Base-by-base conservation (phyloP, 192 early-diverging fungal genomes). In the Mortierella alpina region DNA sequence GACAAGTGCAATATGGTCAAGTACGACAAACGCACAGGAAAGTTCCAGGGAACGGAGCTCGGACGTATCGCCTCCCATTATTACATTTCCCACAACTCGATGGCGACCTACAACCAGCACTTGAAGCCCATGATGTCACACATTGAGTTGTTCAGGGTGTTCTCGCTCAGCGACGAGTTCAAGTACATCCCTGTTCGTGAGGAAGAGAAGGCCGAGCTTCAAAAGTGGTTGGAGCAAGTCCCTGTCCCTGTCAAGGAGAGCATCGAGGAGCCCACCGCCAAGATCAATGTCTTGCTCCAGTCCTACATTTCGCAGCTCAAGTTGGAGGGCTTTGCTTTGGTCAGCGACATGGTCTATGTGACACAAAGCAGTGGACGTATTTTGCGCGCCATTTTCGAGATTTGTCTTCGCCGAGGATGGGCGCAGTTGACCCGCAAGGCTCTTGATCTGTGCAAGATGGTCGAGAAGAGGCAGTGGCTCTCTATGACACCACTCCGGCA, bases 341-440 rank as follows among this genome's bases (percentile, higher is more conserved):
- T 96, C 67, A 90, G 95, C n/a, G 98, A 99, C 68, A 96, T 97
- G 95, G 97, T 96, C 1, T 98, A 96, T 87, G 96, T 99, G 18
- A 98, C 98, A 17, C 97, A 99, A 84, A 94, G 92, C 65, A 97
- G 96, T 17, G 92, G 92, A 0, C 91, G 98, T 68, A 96, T 99
- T 59, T 84, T 98, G 42, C 91, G 98, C 40, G 98, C 98, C 10
- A 91, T 99, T 64, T 99, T 97, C 86, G 98, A 99, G 87, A 95
- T 99, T 59, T 96, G 96, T 71, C 78, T 97, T 54, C 92, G 93
- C 59, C 92, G 94, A 17, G 96, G 96, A 18, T 99, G 98, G 98
- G 91, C 96, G 9, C 95, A 95, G 66, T 84, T 98, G 17, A 91
- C 97, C 13, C 92, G 91, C 54, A 93, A 93, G 53, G 91, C 94